A percentile compares a stretch with the other conserved stretches of the same genome.
Conservation (phyloP, 495 filamentous ascomycete species). For the Recurvomyces mirabilis region DNA sequence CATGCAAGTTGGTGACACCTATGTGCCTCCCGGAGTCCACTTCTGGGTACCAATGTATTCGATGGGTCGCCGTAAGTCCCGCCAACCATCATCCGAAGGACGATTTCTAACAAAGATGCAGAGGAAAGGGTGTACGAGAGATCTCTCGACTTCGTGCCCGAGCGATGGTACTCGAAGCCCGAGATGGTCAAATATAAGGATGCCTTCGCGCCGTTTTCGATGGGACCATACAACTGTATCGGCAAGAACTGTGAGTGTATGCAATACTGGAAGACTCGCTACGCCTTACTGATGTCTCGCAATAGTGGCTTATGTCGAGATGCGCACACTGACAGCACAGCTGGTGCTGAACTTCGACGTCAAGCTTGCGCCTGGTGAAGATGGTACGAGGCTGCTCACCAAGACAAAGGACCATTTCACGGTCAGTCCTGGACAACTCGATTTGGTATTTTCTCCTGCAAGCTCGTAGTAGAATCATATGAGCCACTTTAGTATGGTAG, state of each 20-base stretch:
- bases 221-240: slow-evolving; percentile 35
- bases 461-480: too few relatives aligned
- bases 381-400: slow-evolving; percentile 27
- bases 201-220: slow-evolving; percentile 43
- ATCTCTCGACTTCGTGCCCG: slow-evolving; percentile 40
- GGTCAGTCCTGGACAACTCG: slow-evolving; percentile 22
- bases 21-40: slow-evolving; percentile 35
- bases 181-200: slow-evolving; percentile 37
- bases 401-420: slow-evolving; percentile 39
- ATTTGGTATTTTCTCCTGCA: slow-evolving; percentile 6
- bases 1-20: slow-evolving; percentile 34
- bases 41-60: slow-evolving; percentile 37
- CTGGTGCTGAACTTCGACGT: slow-evolving; percentile 38
- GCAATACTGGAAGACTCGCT: too few relatives aligned
- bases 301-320: slow-evolving; percentile 38
- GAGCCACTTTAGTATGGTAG: too few relatives aligned
- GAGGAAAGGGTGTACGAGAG: slow-evolving; percentile 28
- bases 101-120: slow-evolving; percentile 17
- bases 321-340: slow-evolving; percentile 35
- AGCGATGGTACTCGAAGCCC: slow-evolving; percentile 40
- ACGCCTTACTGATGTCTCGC: too few relatives aligned
- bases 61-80: slow-evolving; percentile 32
- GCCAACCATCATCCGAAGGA: slow-evolving; percentile 14
- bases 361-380: slow-evolving; percentile 33
- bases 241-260: slow-evolving; percentile 32